A percentile compares a stretch with the other conserved stretches of the same genome.
Conservation (phyloP, 2,329 filamentous ascomycete genomes). For the Trichoderma guizhouense region DNA sequence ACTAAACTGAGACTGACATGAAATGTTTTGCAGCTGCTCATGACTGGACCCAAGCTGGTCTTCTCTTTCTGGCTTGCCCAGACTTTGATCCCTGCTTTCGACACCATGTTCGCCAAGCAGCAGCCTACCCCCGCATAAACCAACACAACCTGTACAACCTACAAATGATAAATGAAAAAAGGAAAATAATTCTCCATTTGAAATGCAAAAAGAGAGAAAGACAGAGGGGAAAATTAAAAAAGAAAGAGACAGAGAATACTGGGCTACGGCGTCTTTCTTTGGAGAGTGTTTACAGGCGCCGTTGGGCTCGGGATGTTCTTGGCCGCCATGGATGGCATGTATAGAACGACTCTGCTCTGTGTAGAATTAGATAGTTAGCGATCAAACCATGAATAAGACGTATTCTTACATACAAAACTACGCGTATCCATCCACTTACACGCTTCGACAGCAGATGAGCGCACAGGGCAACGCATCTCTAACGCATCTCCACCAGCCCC, state of each 20-base stretch:
- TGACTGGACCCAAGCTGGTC: slow-evolving; percentile 98
- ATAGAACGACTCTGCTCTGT: slow-evolving; percentile 25
- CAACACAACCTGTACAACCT: neutral
- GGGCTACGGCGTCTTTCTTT: slow-evolving; percentile 5
- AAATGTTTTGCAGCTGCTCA: slow-evolving; percentile 62
- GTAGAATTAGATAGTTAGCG: slow-evolving; percentile 19
- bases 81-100: slow-evolving; percentile 93
- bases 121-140: neutral
- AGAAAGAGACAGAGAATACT: neutral
- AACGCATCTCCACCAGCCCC: neutral
- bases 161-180: slow-evolving; percentile 6
- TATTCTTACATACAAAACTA: neutral
- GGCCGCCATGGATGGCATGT: slow-evolving; percentile 18
- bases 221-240: neutral
- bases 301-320: slow-evolving; percentile 12
- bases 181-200: neutral
- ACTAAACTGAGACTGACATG: slow-evolving; percentile 21
- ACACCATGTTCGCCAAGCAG: slow-evolving; percentile 31
- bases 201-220: neutral
- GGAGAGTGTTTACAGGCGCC: slow-evolving; percentile 6
- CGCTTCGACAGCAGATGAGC: neutral
- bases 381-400: slow-evolving; percentile 5
- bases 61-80: slow-evolving; percentile 99
- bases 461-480: neutral
- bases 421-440: neutral